Evolutionary conservation across 768 basidiomycete genomes (phyloP).

Genomic region (Grammothele lineata): DNA sequence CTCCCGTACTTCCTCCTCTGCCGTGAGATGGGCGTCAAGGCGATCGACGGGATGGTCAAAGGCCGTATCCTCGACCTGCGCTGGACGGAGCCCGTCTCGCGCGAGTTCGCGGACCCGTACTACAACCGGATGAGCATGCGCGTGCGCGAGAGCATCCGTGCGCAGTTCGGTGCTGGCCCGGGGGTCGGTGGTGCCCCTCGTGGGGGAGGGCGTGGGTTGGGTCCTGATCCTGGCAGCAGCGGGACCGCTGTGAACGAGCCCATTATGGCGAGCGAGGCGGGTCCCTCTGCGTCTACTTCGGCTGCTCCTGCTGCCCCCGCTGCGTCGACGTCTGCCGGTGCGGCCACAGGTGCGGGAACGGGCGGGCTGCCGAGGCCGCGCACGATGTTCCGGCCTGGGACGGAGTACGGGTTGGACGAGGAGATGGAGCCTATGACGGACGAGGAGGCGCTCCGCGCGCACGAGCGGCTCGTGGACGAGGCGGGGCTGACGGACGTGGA

Average conservation of each 20-base stretch:
- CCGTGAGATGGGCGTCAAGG: constrained; percentile 76
- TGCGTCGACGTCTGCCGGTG: no score
- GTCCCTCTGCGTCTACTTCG: not conserved
- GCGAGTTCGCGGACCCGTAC: constrained; percentile 38
- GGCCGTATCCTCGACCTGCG: constrained; percentile 70
- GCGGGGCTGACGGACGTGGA: not conserved
- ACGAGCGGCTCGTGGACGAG: constrained; percentile 25
- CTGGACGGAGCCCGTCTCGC: constrained; percentile 70
- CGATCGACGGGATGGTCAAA: constrained; percentile 83
- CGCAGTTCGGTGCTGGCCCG: constrained; percentile 2
- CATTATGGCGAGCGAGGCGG: not conserved
- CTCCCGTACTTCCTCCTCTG: constrained; percentile 81
- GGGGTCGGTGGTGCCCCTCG: not conserved
- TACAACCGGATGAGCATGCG: constrained; percentile 19
- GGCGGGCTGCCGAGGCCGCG: not conserved
- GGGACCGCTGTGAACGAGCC: constrained; percentile 34
- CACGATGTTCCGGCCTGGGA: constrained; percentile 3
- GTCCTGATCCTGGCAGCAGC: constrained; percentile 30
- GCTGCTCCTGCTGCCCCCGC: no score
- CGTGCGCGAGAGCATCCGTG: constrained; percentile 21
- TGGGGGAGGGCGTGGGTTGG: constrained; percentile 6
- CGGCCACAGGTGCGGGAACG: not conserved
- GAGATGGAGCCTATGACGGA: constrained; percentile 46
- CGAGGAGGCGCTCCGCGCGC: constrained; percentile 41
- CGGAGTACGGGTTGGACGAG: constrained; percentile 33